A percentile compares a stretch with the other conserved stretches of the same genome.
These are phyloP conservation scores for Coccomyxa subellipsoidea DNA, from an alignment of 163 green algal species.

Conservation along the genomic window DNA sequence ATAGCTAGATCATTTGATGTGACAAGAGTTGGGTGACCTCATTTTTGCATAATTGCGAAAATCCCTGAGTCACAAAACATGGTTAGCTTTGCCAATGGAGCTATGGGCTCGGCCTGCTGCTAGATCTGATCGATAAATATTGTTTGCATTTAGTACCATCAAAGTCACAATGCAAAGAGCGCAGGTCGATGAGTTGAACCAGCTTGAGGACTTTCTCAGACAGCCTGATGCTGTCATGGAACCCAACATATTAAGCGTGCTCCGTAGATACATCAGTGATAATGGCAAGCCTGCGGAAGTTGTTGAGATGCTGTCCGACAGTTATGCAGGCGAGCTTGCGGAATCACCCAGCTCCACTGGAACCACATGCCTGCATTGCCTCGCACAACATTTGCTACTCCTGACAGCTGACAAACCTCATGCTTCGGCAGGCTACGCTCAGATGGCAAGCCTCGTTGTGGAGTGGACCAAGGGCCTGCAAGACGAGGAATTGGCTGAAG, in stretches of 20 bases:
- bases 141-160: no score
- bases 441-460: slow-evolving; percentile 73
- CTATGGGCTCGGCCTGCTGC: no score
- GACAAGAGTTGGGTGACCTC: not conserved
- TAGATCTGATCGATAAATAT: no score
- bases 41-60: not conserved
- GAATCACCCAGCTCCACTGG: no score
- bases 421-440: slow-evolving; percentile 57
- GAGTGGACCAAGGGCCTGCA: slow-evolving; percentile 51
- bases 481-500: slow-evolving; percentile 21
- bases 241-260: slow-evolving; percentile 54
- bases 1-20: not conserved
- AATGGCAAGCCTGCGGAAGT: slow-evolving; percentile 61
- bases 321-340: slow-evolving; percentile 67
- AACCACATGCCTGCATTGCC: no score
- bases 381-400: not conserved
- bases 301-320: slow-evolving; percentile 73
- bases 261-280: slow-evolving; percentile 58
- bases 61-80: no score
- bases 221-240: slow-evolving; percentile 74
- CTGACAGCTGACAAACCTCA: not conserved
- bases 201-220: slow-evolving; percentile 64
- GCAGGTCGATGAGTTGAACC: slow-evolving; percentile 32
- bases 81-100: no score
- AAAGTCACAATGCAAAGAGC: not conserved